Percentiles rank a stretch among this genome's conserved stretches.
Evolutionary conservation across 352 stramenopile species (phyloP).

Genomic region (Globisporangium nagaii): DNA sequence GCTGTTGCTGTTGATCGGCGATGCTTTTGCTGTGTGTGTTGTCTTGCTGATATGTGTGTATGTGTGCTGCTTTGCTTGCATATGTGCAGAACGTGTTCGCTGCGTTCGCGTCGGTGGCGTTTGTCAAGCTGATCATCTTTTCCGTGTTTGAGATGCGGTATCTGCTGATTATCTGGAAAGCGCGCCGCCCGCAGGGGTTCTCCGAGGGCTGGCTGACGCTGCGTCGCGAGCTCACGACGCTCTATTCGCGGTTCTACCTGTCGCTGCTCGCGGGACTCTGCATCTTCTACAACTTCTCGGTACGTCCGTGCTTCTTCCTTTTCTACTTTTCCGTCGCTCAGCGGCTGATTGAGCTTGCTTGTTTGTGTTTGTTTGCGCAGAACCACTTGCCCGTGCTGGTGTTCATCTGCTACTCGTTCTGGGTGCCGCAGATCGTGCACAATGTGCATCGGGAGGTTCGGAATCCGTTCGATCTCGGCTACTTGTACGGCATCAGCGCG

Average conservation of each 20-base stretch:
- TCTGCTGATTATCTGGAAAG: slow-evolving; percentile 96
- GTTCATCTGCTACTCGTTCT: slow-evolving; percentile 96
- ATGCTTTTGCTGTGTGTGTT: background rate
- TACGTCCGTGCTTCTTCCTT: slow-evolving; percentile 13
- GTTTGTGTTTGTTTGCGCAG: slow-evolving; percentile 23
- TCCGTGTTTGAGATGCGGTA: slow-evolving; percentile 99
- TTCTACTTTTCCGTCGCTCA: background rate
- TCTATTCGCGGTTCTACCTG: slow-evolving; percentile 96
- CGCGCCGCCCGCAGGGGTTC: slow-evolving; percentile 82
- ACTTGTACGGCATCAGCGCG: slow-evolving; percentile 93
- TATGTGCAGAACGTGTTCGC: slow-evolving; percentile 90
- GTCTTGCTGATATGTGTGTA: background rate
- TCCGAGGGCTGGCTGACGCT: slow-evolving; percentile 85
- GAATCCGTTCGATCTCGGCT: slow-evolving; percentile 92
- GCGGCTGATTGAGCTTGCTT: background rate
- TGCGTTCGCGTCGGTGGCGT: slow-evolving; percentile 94
- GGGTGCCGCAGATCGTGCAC: slow-evolving; percentile 97
- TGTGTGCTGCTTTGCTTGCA: background rate
- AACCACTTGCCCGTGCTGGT: slow-evolving; percentile 87
- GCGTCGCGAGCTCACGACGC: slow-evolving; percentile 88
- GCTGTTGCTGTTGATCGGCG: background rate
- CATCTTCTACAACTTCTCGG: slow-evolving; percentile 90
- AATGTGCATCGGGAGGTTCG: slow-evolving; percentile 93
- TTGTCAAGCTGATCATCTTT: slow-evolving; percentile 98
- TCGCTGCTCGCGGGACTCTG: slow-evolving; percentile 88